A percentile compares a stretch with the other conserved stretches of the same genome.
Evolutionary conservation across 805 yeast genomes (phyloP).

Genomic region (Danielozyma ontarioensis): DNA sequence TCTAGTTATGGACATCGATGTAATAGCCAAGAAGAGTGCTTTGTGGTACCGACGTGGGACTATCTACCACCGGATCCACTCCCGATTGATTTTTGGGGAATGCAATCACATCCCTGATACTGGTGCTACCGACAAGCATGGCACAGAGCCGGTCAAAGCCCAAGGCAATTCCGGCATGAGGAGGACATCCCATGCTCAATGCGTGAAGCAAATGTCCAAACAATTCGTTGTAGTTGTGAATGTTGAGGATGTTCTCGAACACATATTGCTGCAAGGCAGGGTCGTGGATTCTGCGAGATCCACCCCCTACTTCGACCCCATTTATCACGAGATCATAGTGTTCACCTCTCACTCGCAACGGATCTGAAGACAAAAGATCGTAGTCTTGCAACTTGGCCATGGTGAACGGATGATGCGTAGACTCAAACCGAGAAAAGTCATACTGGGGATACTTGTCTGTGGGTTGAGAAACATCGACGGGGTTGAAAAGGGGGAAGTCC

Average conservation of each 20-base stretch:
- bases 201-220: slow-evolving; percentile 88
- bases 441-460: slow-evolving; percentile 55
- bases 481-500: slow-evolving; percentile 90
- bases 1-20: not conserved
- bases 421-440: slow-evolving; percentile 39
- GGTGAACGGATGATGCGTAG: slow-evolving; percentile 98
- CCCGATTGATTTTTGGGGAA: slow-evolving; percentile 94
- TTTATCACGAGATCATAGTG: slow-evolving; percentile 92
- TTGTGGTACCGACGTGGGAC: slow-evolving; percentile 66
- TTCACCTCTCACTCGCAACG: slow-evolving; percentile 71
- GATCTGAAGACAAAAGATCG: slow-evolving; percentile 45
- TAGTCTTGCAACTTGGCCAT: slow-evolving; percentile 78
- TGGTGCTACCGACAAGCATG: slow-evolving; percentile 70
- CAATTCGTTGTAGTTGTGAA: slow-evolving; percentile 51
- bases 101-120: slow-evolving; percentile 90
- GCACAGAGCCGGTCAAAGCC: slow-evolving; percentile 95
- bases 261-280: slow-evolving; percentile 69
- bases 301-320: slow-evolving; percentile 97
- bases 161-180: slow-evolving; percentile 95
- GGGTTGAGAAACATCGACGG: slow-evolving; percentile 40
- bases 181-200: slow-evolving; percentile 89
- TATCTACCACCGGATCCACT: slow-evolving; percentile 77
- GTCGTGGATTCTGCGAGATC: slow-evolving; percentile 92
- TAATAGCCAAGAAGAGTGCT: no score
- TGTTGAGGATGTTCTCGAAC: slow-evolving; percentile 57